Evolutionary conservation across 805 yeast genomes (phyloP).

Genomic region (Brettanomyces naardenensis): DNA sequence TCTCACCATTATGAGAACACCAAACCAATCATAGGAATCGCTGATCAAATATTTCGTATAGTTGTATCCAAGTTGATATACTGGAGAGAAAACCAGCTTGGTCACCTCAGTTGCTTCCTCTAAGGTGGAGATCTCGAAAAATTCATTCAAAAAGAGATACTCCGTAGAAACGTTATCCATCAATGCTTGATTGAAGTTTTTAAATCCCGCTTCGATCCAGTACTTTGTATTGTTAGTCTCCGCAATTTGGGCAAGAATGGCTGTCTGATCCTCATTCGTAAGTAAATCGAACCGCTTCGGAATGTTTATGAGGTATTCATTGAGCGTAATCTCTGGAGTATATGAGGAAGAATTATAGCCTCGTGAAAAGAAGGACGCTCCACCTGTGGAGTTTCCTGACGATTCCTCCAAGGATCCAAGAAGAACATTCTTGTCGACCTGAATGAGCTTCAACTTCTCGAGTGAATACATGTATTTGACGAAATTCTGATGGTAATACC

Average conservation of each 20-base stretch:
- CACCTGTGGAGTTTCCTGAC: constrained; percentile 2
- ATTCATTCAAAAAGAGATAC: constrained; percentile 62
- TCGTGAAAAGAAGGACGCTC: constrained; percentile 8
- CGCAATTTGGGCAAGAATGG: constrained; percentile 77
- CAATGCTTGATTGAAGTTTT: constrained; percentile 65
- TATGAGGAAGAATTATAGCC: constrained; percentile 3
- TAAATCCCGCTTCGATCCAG: constrained; percentile 67
- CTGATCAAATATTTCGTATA: constrained; percentile 35
- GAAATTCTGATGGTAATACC: constrained; percentile 84
- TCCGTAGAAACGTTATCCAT: constrained; percentile 75
- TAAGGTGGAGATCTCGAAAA: constrained; percentile 47
- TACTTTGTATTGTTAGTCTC: constrained; percentile 57
- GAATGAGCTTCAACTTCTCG: constrained; percentile 49
- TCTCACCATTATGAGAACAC: constrained; percentile 68
- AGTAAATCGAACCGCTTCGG: constrained; percentile 57
- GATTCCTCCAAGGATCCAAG: constrained; percentile 17
- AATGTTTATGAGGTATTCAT: constrained; percentile 49
- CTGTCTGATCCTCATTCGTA: constrained; percentile 32
- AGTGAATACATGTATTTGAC: constrained; percentile 68
- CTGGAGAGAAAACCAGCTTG: constrained; percentile 43
- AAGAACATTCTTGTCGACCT: constrained; percentile 39
- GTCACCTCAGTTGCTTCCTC: constrained; percentile 37
- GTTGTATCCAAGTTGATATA: constrained; percentile 40
- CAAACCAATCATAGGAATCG: constrained; percentile 59
- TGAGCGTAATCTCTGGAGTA: constrained; percentile 20